These are phyloP conservation scores for Fraxinus paxiana DNA, from an alignment of 305 asterid species.

Conservation along the genomic window DNA sequence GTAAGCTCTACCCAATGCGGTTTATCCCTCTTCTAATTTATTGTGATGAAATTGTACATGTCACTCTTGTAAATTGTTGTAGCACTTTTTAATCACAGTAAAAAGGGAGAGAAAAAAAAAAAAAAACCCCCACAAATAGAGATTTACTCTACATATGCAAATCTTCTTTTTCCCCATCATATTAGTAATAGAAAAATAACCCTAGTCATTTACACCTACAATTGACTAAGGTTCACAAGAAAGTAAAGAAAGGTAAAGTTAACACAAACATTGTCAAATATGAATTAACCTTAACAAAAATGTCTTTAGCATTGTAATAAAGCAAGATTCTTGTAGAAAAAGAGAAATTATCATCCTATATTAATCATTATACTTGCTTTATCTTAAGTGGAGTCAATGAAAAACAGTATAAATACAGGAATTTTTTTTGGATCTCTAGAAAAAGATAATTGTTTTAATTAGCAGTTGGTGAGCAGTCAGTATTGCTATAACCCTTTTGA, in stretches of 20 bases:
- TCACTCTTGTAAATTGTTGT: not conserved
- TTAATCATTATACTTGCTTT: constrained; percentile 44
- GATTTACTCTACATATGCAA: not conserved
- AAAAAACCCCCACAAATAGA: not conserved
- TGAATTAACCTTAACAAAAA: not conserved
- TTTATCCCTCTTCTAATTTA: not conserved
- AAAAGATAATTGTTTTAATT: constrained; percentile 21
- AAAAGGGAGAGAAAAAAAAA: not conserved
- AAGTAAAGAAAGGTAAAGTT: not conserved
- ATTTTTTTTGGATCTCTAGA: not conserved
- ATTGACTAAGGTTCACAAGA: not conserved
- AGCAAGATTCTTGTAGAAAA: constrained; percentile 47
- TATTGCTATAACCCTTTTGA: constrained; percentile 27
- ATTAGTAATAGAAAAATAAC: not conserved
- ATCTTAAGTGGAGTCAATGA: constrained; percentile 22
- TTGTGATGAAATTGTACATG: not conserved
- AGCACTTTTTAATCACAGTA: not conserved
- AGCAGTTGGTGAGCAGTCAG: constrained; percentile 75
- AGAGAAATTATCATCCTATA: constrained; percentile 25
- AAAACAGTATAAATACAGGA: constrained; percentile 1
- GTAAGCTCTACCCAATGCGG: not conserved
- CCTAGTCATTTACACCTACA: not conserved
- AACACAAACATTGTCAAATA: not conserved
- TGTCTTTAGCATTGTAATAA: constrained; percentile 6
- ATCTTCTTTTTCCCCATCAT: not conserved